These are phyloP conservation scores for Xylaria cubensis DNA, from an alignment of 495 filamentous ascomycete species.

Conservation along the genomic window DNA sequence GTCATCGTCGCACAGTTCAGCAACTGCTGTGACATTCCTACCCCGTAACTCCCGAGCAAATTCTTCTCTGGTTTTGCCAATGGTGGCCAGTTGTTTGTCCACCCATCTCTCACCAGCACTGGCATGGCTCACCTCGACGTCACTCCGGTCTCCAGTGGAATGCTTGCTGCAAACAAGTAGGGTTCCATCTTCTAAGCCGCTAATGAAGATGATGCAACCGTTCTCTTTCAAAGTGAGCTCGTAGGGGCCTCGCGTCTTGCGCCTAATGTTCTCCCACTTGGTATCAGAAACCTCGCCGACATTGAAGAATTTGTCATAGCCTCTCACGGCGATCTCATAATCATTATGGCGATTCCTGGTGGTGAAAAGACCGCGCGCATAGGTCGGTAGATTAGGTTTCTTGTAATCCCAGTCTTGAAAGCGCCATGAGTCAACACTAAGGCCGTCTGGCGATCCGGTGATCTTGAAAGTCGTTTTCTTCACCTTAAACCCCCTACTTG, in stretches of 20 bases:
- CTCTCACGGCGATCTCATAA: constrained; percentile 80
- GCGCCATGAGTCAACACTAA: constrained; percentile 87
- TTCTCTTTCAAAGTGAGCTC: constrained; percentile 98
- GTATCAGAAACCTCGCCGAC: constrained; percentile 78
- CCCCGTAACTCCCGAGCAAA: constrained; percentile 75
- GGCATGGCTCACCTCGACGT: constrained; percentile 79
- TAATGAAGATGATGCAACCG: constrained; percentile 97
- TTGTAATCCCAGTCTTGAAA: constrained; percentile 97
- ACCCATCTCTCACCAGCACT: constrained; percentile 84
- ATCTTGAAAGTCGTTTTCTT: constrained; percentile 79
- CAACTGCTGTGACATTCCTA: constrained; percentile 91
- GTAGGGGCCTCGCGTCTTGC: constrained; percentile 84
- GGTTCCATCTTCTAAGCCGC: constrained; percentile 84
- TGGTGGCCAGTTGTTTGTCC: constrained; percentile 73
- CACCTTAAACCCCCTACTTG: constrained; percentile 62
- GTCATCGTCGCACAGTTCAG: constrained; percentile 92
- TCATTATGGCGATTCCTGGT: constrained; percentile 64
- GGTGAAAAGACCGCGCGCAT: constrained; percentile 93
- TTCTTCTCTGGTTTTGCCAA: constrained; percentile 78
- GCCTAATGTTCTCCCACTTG: constrained; percentile 78
- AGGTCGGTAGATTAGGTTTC: constrained; percentile 78
- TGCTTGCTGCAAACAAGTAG: constrained; percentile 97
- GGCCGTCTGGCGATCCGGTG: constrained; percentile 57
- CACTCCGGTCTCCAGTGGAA: constrained; percentile 79
- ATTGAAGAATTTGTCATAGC: constrained; percentile 99